Evolutionary conservation across 306 rosid genomes (phyloP), one percentile per base, ranked within the genome.

Genomic region (Cicer chorassanicum): DNA sequence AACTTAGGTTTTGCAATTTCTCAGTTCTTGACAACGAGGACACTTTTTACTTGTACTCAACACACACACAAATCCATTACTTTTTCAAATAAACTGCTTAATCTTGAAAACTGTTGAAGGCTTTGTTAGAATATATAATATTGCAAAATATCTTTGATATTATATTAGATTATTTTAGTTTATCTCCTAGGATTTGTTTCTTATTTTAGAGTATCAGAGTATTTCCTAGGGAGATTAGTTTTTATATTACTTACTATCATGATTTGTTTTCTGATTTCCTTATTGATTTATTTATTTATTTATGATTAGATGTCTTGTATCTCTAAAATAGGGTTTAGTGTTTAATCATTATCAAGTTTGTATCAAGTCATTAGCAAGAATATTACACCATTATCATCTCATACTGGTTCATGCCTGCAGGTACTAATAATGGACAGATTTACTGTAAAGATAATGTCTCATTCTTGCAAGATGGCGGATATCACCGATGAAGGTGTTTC

Each of bases 391-490:
- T 36, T 60, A 60, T 60, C 66, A 13, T 73, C 57, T 10, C 49
- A 53, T 50, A 18, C 85, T 39, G 18, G 56, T 78, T 29, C 73
- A 74, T 73, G 73, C 40, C 63, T 86, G 73, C 82, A 93, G 98
- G 98, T 93, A 69, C 89, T 88, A 42, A 91, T 93, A 82, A 89
- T 93, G 98, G 97, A 93, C 88, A 93, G 85, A 79, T 84, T 93
- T 68, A 93, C 98, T 43, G 90, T 93, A 42, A 93, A 88, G 92
- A 88, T 93, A 84, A 91, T 91, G 97, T 93, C 98, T 46, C 86
- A 84, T 79, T 84, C 98, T 12, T 93, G 98, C 87, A 93, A 88
- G 92, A 93, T 93, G 98, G 97, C 96, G 59, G 98, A 93, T 85
- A 90, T 93, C 81, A 89, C 98, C 38, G 94, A 91, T 40, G 98